These are phyloP conservation scores for Geum urbanum DNA, from an alignment of 306 rosid species.

Conservation along the genomic window DNA sequence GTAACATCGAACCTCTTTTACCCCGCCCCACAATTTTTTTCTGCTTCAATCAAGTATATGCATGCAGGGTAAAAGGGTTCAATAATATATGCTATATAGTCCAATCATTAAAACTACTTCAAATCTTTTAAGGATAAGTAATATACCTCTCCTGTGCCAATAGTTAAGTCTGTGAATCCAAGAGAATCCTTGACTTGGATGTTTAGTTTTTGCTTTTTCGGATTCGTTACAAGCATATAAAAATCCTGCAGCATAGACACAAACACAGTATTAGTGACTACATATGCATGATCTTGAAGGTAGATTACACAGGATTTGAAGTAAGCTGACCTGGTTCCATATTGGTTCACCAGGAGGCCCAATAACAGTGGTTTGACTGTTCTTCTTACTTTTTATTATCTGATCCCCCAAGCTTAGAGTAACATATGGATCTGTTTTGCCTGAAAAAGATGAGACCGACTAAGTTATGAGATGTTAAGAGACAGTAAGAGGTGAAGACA, in stretches of 20 bases:
- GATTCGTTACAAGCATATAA: constrained; percentile 85
- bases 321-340: constrained; percentile 87
- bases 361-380: constrained; percentile 93
- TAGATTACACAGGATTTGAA: constrained; percentile 6
- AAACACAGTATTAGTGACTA: constrained; percentile 25
- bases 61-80: no score
- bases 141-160: constrained; percentile 87
- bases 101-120: no score
- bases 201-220: constrained; percentile 69
- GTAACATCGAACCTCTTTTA: neutral
- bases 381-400: constrained; percentile 84
- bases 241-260: constrained; percentile 89
- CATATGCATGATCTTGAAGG: constrained; percentile 5
- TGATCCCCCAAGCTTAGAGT: constrained; percentile 79
- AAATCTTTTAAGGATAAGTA: constrained; percentile 18
- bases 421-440: constrained; percentile 96
- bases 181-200: constrained; percentile 87
- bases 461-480: constrained; percentile 10
- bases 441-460: constrained; percentile 35
- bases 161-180: constrained; percentile 72
- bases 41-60: neutral
- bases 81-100: neutral
- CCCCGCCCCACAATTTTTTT: neutral
- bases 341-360: constrained; percentile 98
- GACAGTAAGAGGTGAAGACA: neutral